Evolutionary conservation across 1,284 basidiomycete species (phyloP).

Genomic region (Melampsora americana): DNA sequence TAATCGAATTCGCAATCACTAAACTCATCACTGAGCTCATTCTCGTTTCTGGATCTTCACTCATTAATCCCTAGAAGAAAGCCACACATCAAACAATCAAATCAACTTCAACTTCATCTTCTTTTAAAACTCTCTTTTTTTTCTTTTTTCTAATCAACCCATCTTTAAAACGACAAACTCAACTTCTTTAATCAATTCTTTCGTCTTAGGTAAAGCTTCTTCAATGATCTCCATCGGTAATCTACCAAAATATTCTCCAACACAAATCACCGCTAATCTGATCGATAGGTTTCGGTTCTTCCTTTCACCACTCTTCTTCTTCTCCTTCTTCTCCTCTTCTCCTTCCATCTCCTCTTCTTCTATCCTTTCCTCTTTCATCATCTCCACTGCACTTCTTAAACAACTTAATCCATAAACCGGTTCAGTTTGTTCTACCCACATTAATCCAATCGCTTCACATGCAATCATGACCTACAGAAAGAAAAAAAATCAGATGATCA

Average conservation of each 20-base stretch:
- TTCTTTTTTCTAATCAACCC: background rate
- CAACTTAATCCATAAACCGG: conserved; percentile 43
- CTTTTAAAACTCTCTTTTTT: background rate
- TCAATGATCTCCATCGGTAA: conserved; percentile 46
- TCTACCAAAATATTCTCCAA: conserved; percentile 38
- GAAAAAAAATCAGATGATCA: background rate
- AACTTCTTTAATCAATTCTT: conserved; percentile 46
- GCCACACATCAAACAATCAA: too few species aligned
- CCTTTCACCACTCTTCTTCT: background rate
- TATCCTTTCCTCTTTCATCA: conserved; percentile 10
- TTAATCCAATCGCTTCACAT: conserved; percentile 34
- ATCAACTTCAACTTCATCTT: background rate
- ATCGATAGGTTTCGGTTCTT: conserved; percentile 13
- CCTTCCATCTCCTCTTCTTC: conserved; percentile 1
- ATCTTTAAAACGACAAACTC: conserved; percentile 14
- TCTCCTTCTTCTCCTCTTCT: conserved; percentile 33
- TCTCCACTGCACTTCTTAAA: conserved; percentile 41
- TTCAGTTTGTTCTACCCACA: conserved; percentile 43
- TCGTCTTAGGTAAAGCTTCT: conserved; percentile 46
- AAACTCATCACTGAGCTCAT: conserved; percentile 45
- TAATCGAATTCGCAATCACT: conserved; percentile 45
- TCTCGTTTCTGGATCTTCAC: conserved; percentile 43
- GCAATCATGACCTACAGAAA: conserved; percentile 35
- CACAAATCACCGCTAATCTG: conserved; percentile 38
- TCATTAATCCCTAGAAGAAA: conserved; percentile 44